Evolutionary conservation across 148 eudicot species (phyloP).

Genomic region (Agrostemma githago): DNA sequence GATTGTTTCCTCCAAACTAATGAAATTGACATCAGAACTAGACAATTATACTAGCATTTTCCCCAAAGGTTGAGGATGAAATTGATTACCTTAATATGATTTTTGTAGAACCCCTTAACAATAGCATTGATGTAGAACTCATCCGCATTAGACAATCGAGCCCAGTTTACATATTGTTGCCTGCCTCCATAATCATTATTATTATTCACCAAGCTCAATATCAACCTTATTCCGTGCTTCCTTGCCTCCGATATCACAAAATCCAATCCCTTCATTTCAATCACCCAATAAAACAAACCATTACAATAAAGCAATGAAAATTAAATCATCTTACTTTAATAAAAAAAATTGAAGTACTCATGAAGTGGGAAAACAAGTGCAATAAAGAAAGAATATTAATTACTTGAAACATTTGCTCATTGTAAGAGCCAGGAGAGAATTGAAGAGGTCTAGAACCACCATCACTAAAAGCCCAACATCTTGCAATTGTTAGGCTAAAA

Average conservation of each 20-base stretch:
- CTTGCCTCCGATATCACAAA: constrained; percentile 61
- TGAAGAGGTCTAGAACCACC: constrained; percentile 56
- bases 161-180: constrained; percentile 70
- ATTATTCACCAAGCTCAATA: constrained; percentile 53
- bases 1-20: too few species aligned
- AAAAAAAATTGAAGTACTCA: too few species aligned
- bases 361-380: too few species aligned
- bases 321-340: too few species aligned
- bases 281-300: too few species aligned
- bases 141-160: constrained; percentile 53
- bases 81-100: constrained; percentile 50
- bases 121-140: constrained; percentile 58
- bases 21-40: too few species aligned
- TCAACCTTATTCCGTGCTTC: constrained; percentile 48
- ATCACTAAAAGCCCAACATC: constrained; percentile 78
- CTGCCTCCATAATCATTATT: constrained; percentile 57
- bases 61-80: too few species aligned
- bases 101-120: constrained; percentile 53
- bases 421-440: constrained; percentile 55
- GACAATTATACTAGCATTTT: too few species aligned
- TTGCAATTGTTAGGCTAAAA: constrained; percentile 43
- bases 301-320: too few species aligned
- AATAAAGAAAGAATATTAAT: not conserved
- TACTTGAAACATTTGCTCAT: constrained; percentile 62
- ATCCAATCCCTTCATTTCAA: constrained; percentile 57